A percentile compares a stretch with the other conserved stretches of the same genome.
phyloP scores from a whole-genome alignment of 768 basidiomycete species.

The Cubamyces lactineus region DNA sequence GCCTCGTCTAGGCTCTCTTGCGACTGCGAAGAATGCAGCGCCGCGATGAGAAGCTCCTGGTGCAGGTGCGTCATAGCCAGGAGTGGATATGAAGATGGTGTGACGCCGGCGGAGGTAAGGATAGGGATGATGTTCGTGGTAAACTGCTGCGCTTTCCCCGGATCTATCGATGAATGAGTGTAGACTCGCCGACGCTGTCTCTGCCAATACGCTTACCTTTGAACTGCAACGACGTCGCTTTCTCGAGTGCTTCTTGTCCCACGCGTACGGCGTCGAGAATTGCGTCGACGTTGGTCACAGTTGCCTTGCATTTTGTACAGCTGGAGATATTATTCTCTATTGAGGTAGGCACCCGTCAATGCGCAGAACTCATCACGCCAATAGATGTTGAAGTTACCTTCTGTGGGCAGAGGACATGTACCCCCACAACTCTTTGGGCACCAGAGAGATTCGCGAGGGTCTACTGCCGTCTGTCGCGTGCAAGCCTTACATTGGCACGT shows the following conservation, averaged over 20 bases:
- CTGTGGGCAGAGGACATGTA: slow-evolving; percentile 58
- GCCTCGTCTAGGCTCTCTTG: slow-evolving; percentile 64
- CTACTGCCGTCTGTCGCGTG: slow-evolving; percentile 39
- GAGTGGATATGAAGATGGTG: slow-evolving; percentile 76
- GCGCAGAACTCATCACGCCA: too few species aligned
- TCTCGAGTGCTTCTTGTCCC: slow-evolving; percentile 75
- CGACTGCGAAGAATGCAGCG: slow-evolving; percentile 44
- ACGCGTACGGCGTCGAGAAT: slow-evolving; percentile 67
- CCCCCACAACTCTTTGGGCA: slow-evolving; percentile 77
- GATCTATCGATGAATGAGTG: slow-evolving; percentile 45
- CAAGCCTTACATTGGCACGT: slow-evolving; percentile 72
- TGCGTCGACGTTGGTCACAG: slow-evolving; percentile 51
- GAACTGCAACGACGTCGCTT: slow-evolving; percentile 65
- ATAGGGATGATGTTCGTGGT: slow-evolving; percentile 69
- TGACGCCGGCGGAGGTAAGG: slow-evolving; percentile 58
- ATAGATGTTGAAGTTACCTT: slow-evolving; percentile 46
- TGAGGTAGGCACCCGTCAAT: neutral
- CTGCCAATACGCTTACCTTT: slow-evolving; percentile 45
- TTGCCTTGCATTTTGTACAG: slow-evolving; percentile 59
- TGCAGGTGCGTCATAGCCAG: slow-evolving; percentile 75
- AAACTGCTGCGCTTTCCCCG: slow-evolving; percentile 56
- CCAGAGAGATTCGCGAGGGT: slow-evolving; percentile 68
- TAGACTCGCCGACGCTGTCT: neutral
- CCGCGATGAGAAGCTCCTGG: slow-evolving; percentile 63
- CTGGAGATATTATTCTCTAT: slow-evolving; percentile 52